Percentiles rank a stretch among this genome's conserved stretches.
phyloP scores from a whole-genome alignment of 352 stramenopile species.

The Phytophthora brassicae region DNA sequence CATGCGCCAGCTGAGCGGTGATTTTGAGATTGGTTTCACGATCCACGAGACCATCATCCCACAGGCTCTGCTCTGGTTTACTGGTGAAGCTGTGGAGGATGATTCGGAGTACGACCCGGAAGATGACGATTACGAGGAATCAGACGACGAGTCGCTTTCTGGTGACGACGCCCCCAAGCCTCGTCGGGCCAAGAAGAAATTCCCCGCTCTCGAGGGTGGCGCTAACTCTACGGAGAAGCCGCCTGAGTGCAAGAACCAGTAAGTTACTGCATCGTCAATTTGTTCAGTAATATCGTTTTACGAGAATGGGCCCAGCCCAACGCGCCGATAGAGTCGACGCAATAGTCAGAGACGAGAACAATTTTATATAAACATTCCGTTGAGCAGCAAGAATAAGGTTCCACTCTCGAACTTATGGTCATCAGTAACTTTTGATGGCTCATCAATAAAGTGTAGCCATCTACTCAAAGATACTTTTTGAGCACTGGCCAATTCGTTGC shows the following conservation, averaged over 20 bases:
- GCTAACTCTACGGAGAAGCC: conserved; percentile 77
- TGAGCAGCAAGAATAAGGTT: not conserved
- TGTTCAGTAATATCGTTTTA: conserved; percentile 33
- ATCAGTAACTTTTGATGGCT: too few species aligned
- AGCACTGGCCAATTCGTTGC: too few species aligned
- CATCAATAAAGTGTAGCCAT: conserved; percentile 6
- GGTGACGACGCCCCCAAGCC: conserved; percentile 57
- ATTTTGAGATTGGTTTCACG: conserved; percentile 87
- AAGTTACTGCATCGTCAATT: conserved; percentile 35
- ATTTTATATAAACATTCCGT: conserved; percentile 26
- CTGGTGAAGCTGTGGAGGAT: conserved; percentile 74
- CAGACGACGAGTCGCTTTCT: conserved; percentile 63
- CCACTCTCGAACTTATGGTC: too few species aligned
- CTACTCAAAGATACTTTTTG: not conserved
- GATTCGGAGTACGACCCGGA: conserved; percentile 84
- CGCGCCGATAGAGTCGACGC: conserved; percentile 19
- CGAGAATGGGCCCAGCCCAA: conserved; percentile 2
- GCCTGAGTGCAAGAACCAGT: conserved; percentile 90
- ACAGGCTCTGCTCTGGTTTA: conserved; percentile 87
- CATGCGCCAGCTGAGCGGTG: conserved; percentile 80
- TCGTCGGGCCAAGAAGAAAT: conserved; percentile 70
- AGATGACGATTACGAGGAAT: conserved; percentile 68
- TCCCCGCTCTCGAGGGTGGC: conserved; percentile 64
- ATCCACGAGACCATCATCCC: conserved; percentile 89
- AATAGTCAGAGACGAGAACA: conserved; percentile 18